phyloP scores from a whole-genome alignment of 2,329 filamentous ascomycete species.

The Ophiostoma pallidulum region DNA sequence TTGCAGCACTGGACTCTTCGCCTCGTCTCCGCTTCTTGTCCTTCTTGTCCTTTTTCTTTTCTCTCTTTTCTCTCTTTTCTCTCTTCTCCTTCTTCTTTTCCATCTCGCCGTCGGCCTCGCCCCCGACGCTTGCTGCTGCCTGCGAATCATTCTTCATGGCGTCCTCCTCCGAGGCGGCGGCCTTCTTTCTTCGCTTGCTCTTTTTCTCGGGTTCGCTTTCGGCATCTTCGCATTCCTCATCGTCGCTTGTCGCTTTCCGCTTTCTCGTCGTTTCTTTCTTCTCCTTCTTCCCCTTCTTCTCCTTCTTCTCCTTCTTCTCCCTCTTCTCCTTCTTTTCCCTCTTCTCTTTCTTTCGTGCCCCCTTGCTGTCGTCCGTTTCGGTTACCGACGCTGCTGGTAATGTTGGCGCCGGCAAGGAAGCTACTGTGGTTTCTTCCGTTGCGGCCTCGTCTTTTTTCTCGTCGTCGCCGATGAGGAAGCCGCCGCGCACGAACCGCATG shows the following conservation, averaged over 20 bases:
- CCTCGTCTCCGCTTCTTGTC: slow-evolving; percentile 21
- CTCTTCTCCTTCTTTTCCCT: slow-evolving; percentile 2
- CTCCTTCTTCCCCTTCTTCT: slow-evolving; percentile 22
- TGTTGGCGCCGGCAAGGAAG: slow-evolving; percentile 11
- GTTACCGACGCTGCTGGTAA: not conserved
- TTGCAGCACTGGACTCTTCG: slow-evolving; percentile 23
- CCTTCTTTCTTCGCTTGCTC: slow-evolving; percentile 26
- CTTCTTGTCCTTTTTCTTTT: slow-evolving; percentile 19
- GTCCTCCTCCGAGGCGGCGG: slow-evolving; percentile 13
- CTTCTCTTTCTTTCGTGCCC: slow-evolving; percentile 3
- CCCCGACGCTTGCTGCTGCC: slow-evolving; percentile 16
- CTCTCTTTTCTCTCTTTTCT: slow-evolving; percentile 28
- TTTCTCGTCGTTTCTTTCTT: slow-evolving; percentile 41
- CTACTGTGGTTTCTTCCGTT: not conserved
- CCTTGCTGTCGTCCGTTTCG: not conserved
- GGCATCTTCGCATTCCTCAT: slow-evolving; percentile 26
- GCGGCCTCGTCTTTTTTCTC: slow-evolving; percentile 32
- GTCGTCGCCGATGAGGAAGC: slow-evolving; percentile 53
- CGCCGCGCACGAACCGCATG: slow-evolving; percentile 83
- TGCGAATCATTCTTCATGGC: slow-evolving; percentile 29
- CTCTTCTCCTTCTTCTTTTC: slow-evolving; percentile 29
- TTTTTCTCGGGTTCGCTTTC: slow-evolving; percentile 29
- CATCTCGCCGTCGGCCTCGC: slow-evolving; percentile 17
- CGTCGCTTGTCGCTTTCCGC: slow-evolving; percentile 36
- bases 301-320: slow-evolving; percentile 8